A percentile compares a stretch with the other conserved stretches of the same genome.
These are phyloP conservation scores for Sphaerulina populicola DNA, from an alignment of 2,329 filamentous ascomycete genomes.

Conservation along the genomic window DNA sequence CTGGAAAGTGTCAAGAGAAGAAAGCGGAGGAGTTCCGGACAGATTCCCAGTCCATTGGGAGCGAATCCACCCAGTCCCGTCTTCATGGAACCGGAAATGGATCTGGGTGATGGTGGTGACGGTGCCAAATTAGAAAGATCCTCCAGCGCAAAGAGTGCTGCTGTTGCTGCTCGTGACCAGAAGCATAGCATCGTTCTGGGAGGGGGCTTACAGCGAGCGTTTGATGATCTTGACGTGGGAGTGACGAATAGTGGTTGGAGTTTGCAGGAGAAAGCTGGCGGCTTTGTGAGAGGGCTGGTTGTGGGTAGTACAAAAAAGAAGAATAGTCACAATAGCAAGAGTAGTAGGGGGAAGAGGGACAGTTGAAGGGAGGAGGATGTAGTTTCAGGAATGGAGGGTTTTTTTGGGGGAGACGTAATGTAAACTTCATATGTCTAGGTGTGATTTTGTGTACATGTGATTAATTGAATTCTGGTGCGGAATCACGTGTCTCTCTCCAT, in stretches of 20 bases:
- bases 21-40: slow-evolving; percentile 23
- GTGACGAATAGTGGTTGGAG: slow-evolving; percentile 16
- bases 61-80: slow-evolving; percentile 21
- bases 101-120: neutral
- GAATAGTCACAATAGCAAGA: neutral
- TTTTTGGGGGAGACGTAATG: neutral
- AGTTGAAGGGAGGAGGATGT: neutral
- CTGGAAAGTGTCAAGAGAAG: slow-evolving; percentile 25
- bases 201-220: slow-evolving; percentile 11
- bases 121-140: slow-evolving; percentile 1
- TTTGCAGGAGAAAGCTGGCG: slow-evolving; percentile 17
- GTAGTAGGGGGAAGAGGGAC: neutral
- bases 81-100: neutral
- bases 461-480: neutral
- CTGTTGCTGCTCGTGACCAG: slow-evolving; percentile 3
- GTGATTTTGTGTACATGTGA: neutral
- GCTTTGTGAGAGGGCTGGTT: slow-evolving; percentile 19
- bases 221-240: slow-evolving; percentile 27
- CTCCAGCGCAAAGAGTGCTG: neutral
- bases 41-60: slow-evolving; percentile 23
- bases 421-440: neutral
- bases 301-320: slow-evolving; percentile 4
- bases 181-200: slow-evolving; percentile 16
- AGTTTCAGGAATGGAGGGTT: too few relatives aligned
- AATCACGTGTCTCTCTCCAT: neutral